Conservation (phyloP, 257 asterid genomes). For the Penstemon newberryi region DNA sequence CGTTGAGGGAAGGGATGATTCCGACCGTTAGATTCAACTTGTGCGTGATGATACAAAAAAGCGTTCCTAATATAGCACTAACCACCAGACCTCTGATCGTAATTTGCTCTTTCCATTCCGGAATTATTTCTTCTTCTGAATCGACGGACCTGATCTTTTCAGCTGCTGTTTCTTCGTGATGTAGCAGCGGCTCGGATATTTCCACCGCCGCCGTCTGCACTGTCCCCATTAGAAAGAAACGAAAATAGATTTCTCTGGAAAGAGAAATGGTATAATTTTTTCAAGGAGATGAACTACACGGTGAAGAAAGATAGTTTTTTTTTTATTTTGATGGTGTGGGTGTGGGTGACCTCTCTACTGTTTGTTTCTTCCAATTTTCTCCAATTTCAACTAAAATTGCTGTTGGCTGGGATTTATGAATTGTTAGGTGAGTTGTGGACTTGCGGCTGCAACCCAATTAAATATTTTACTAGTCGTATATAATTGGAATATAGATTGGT, state of each 20-base stretch:
- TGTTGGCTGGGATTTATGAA: not conserved
- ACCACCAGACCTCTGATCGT: slow-evolving; percentile 81
- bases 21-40: slow-evolving; percentile 95
- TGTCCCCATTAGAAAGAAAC: slow-evolving; percentile 50
- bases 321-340: not conserved
- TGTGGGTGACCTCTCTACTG: slow-evolving; percentile 24
- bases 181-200: slow-evolving; percentile 69
- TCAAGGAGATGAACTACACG: not conserved
- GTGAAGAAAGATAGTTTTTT: not conserved
- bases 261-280: not conserved
- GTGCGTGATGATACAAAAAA: slow-evolving; percentile 90
- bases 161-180: slow-evolving; percentile 26
- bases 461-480: not conserved
- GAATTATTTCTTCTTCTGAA: slow-evolving; percentile 38
- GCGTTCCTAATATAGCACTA: slow-evolving; percentile 77
- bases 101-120: slow-evolving; percentile 90
- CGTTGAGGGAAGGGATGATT: slow-evolving; percentile 87
- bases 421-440: slow-evolving; percentile 29
- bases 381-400: slow-evolving; percentile 5
- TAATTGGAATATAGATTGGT: not conserved
- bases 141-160: slow-evolving; percentile 28
- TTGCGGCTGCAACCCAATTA: not conserved
- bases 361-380: slow-evolving; percentile 15
- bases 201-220: slow-evolving; percentile 46
- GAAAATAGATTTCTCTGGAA: not conserved